Conservation (phyloP, 495 filamentous ascomycete genomes). For the Cercophora scortea region DNA sequence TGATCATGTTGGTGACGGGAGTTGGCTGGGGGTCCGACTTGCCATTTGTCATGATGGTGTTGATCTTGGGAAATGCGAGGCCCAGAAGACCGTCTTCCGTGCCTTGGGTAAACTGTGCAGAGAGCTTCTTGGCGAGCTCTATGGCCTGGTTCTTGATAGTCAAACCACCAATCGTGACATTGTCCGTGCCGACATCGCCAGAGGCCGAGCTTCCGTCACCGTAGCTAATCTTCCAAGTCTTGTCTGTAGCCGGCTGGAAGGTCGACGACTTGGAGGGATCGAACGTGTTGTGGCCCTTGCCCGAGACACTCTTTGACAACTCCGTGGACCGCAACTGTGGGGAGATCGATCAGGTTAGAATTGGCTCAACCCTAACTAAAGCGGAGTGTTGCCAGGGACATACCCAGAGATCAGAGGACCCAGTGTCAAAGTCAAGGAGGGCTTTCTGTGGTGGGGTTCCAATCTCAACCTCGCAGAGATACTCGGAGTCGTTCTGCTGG, state of each 20-base stretch:
- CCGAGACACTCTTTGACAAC: constrained; percentile 26
- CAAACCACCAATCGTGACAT: constrained; percentile 61
- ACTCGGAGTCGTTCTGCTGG: constrained; percentile 64
- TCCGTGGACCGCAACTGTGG: constrained; percentile 55
- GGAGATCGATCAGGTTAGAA: neutral
- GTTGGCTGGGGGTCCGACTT: constrained; percentile 52
- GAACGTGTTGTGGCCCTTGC: constrained; percentile 44
- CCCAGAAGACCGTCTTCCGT: constrained; percentile 68
- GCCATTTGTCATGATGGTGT: constrained; percentile 48
- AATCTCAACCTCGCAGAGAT: constrained; percentile 58
- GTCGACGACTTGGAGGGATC: constrained; percentile 55
- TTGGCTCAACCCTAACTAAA: neutral
- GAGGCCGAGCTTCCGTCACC: constrained; percentile 66
- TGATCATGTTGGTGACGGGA: constrained; percentile 70
- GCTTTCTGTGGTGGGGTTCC: constrained; percentile 62
- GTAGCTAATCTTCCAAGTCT: constrained; percentile 64
- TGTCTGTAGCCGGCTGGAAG: constrained; percentile 42
- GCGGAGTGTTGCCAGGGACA: constrained; percentile 8
- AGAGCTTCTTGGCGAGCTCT: constrained; percentile 60
- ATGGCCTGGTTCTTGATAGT: constrained; percentile 59
- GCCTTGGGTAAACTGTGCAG: constrained; percentile 49
- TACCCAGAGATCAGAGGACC: constrained; percentile 74
- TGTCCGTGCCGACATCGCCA: constrained; percentile 64
- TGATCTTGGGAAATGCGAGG: constrained; percentile 62
- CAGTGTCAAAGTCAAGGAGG: constrained; percentile 69